Evolutionary conservation across 208 protist species (phyloP).

Genomic region (Trichomonas gallinae): DNA sequence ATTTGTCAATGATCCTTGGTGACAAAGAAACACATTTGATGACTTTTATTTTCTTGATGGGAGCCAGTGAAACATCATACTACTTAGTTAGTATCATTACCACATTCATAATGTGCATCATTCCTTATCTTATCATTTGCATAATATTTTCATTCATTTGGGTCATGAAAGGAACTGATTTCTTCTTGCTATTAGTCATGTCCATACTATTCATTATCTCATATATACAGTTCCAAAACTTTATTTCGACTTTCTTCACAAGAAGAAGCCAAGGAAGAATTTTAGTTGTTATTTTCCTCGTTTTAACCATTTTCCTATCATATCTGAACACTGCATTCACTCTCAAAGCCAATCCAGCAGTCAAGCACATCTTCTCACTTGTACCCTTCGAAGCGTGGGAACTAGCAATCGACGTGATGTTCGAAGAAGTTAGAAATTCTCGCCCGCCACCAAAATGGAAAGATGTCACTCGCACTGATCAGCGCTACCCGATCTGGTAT

Average conservation of each 20-base stretch:
- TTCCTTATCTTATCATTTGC: neutral
- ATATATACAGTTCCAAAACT: neutral
- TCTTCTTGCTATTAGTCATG: neutral
- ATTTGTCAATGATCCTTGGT: neutral
- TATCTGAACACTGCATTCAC: neutral
- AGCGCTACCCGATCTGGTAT: neutral
- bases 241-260: neutral
- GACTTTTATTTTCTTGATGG: neutral
- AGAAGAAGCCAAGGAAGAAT: neutral
- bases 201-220: neutral
- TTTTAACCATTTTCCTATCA: neutral
- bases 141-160: neutral
- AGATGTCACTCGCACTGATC: too few relatives aligned
- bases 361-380: constrained; percentile 1
- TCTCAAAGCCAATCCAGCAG: neutral
- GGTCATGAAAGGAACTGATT: neutral
- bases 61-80: neutral
- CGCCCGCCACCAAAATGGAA: neutral
- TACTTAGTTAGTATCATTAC: neutral
- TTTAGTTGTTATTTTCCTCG: neutral
- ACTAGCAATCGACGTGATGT: neutral
- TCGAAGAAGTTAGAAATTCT: neutral
- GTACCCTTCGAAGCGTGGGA: neutral
- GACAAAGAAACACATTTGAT: neutral
- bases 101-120: neutral